Evolutionary conservation across 2,329 filamentous ascomycete genomes (phyloP).

Genomic region (Fusarium pseudoanthophilum): DNA sequence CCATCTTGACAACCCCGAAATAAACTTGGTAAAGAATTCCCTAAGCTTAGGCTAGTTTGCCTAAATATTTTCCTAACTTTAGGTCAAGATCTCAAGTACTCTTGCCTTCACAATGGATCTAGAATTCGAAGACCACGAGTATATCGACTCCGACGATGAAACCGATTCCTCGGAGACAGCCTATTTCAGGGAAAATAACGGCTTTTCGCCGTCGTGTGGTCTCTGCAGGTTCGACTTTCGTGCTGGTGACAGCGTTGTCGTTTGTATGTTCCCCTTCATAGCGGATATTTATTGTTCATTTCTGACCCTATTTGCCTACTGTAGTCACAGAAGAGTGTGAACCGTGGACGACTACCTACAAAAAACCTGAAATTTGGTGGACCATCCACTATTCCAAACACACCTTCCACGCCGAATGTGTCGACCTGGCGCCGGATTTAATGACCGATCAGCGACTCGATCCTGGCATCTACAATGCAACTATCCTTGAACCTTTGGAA

Average conservation of each 20-base stretch:
- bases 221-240: background rate
- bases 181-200: too few relatives aligned
- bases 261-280: background rate
- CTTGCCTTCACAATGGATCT: background rate
- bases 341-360: too few relatives aligned
- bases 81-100: background rate
- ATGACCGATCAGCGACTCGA: rapidly evolving
- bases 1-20: background rate
- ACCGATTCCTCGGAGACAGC: too few relatives aligned
- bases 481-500: rapidly evolving
- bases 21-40: background rate
- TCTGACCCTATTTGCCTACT: background rate
- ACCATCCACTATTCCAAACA: background rate
- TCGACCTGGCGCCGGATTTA: rapidly evolving
- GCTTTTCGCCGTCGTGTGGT: background rate
- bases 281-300: background rate
- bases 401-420: background rate
- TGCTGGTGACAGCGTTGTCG: background rate
- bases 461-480: background rate
- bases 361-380: too few relatives aligned
- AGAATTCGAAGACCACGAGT: background rate
- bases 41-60: rapidly evolving
- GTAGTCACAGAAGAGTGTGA: background rate
- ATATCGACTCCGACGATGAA: background rate
- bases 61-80: background rate